Evolutionary conservation across 176 grass and related monocot species (phyloP), one percentile per base, ranked within the genome.

Genomic region (Guadua angustifolia): DNA sequence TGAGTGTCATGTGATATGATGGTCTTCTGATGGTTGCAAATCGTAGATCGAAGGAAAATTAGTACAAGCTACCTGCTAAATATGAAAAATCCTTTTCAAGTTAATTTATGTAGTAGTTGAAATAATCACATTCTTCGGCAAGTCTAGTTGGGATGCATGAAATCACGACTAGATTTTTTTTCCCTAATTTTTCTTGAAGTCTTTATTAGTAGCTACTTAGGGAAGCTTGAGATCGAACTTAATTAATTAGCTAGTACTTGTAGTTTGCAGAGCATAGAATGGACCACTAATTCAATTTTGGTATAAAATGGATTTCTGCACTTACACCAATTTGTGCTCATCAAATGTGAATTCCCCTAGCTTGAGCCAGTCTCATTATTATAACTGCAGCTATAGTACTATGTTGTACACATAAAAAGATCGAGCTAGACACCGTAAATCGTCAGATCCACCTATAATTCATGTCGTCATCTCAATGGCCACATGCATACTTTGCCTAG

Each of bases 391-490:
- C 55, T 59, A 71, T 21, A 12, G 77, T 86, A 72, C 45, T 2
- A 66, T 22, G 61, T n/a, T 36, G 19, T 70, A 16, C 24, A 58
- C 38, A 86, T 51, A 50, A 51, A 51, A 51, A 65, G 46, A 43
- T 43, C 42, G 1, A 47, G 39, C 39, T 12, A 25, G 53, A n/a
- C 21, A 33, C 62, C 19, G 13, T 38, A 44, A 60, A 78, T 70
- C n/a, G n/a, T n/a, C 44, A 79, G 85, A 86, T 81, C 69, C 49
- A 74, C 69, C 39, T 7, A 9, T 25, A 82, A 68, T 70, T 67
- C 66, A 77, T 87, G 72, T 51, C 56, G 79, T 62, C 79, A 82
- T 87, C 52, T 69, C 63, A 56, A 69, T 50, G 79, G 7, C 46
- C 29, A 60, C 70, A 29, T 57, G 42, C 11, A n/a, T 21, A 59